Base-by-base conservation (phyloP, 306 rosid species). In the Potentilla sterilis region DNA sequence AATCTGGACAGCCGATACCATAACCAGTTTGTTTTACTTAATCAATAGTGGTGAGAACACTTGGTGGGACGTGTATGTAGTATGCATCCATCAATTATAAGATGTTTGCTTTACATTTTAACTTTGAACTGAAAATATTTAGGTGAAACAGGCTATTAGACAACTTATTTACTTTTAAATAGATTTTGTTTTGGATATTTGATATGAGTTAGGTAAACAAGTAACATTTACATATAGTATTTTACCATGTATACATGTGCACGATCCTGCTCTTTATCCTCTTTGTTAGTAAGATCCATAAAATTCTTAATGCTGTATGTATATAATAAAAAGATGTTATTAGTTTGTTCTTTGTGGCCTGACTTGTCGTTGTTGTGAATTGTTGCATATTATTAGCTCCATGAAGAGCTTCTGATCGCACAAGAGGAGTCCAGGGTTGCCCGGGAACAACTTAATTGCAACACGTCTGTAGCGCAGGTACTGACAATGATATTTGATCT, bases 381-480 rank as follows among this genome's bases (percentile, higher is more conserved):
- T 75, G 38, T 84, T 43, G 70, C 32, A 21, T 58, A 72, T 76
- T 10, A 46, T 63, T 77, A 94, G 98, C 90, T 94, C 80, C 75
- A 83, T 47, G 88, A 86, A 74, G 93, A 94, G 84, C 95, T 92
- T 78, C 75, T 48, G 22, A 69, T 55, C 72, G 96, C 93, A 70
- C 86, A 76, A 70, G 90, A 94, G 79, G 92, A 84, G 78, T 91
- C 91, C 54, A 85, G 76, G 76, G 69, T 82, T 70, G 96, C 95
- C 64, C 82, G 63, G 48, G 92, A 88, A 74, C 85, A 82, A 67
- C 86, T 79, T 80, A 78, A 80, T 75, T 86, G 86, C 58, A 51
- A 70, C 43, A 75, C 82, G 77, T 82, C 83, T 78, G 84, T 81
- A 73, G 75, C 83, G 14, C 75, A 88, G 97, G 96, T 92, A 73